Evolutionary conservation across 2,329 filamentous ascomycete species (phyloP).

Genomic region (Neospermospora avenae): DNA sequence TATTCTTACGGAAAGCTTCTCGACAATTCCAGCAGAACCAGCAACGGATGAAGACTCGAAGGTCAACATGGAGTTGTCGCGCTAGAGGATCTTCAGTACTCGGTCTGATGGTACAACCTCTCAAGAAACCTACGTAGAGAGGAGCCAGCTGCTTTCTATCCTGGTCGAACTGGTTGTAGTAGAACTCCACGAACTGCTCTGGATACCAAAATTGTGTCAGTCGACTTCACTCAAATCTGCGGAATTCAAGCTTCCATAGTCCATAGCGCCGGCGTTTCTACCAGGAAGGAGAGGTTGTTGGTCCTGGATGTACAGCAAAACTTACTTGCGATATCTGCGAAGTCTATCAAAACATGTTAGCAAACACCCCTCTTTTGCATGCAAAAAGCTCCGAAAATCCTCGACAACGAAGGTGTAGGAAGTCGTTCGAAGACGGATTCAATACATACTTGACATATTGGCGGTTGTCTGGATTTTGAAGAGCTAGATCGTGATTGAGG

Average conservation of each 20-base stretch:
- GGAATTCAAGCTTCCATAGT: neutral
- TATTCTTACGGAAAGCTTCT: constrained; percentile 72
- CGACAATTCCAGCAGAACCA: constrained; percentile 64
- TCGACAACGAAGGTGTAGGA: neutral
- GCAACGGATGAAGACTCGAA: constrained; percentile 72
- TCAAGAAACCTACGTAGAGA: constrained; percentile 71
- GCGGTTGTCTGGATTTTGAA: neutral
- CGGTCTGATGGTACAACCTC: neutral
- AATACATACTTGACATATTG: constrained; percentile 35
- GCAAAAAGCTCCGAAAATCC: neutral
- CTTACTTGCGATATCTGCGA: constrained; percentile 42
- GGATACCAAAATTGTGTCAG: constrained; percentile 1
- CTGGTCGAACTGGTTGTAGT: constrained; percentile 83
- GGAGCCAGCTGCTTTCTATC: constrained; percentile 61
- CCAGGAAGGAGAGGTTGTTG: neutral
- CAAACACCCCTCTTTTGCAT: constrained; percentile 7
- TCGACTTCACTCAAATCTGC: neutral
- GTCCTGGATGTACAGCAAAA: constrained; percentile 11
- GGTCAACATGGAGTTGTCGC: constrained; percentile 84
- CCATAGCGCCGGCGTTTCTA: too few species aligned
- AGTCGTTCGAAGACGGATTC: neutral
- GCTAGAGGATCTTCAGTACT: constrained; percentile 47
- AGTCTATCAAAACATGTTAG: constrained; percentile 36
- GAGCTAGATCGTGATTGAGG: neutral
- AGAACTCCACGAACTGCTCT: constrained; percentile 89